A percentile compares a stretch with the other conserved stretches of the same genome.
These are phyloP conservation scores for Solanum dulcamara DNA, from an alignment of 257 asterid species.

Conservation along the genomic window DNA sequence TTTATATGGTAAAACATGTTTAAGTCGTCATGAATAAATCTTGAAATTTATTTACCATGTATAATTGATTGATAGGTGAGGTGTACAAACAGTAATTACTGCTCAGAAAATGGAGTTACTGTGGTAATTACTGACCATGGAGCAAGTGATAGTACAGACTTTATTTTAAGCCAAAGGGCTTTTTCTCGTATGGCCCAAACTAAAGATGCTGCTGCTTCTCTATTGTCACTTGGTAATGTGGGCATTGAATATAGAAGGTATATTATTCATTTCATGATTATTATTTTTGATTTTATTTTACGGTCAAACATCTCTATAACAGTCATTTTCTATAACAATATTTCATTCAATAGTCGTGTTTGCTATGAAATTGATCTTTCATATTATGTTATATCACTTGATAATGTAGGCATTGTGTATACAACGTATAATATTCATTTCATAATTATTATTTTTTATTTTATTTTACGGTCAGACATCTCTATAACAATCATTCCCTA, in stretches of 20 bases:
- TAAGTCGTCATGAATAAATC: no score
- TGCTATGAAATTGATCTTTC: neutral
- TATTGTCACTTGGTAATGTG: conserved; percentile 45
- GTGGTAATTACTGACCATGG: conserved; percentile 65
- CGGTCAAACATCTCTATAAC: neutral
- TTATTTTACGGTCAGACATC: neutral
- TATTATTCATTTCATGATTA: neutral
- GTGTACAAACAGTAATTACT: conserved; percentile 51
- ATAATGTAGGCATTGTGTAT: no score
- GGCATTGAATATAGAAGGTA: conserved; percentile 61
- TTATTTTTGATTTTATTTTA: neutral
- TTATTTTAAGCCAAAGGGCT: conserved; percentile 65
- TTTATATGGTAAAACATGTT: no score
- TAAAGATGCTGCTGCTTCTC: conserved; percentile 42
- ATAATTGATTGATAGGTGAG: conserved; percentile 36
- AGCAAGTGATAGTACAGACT: conserved; percentile 43
- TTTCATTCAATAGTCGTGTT: neutral
- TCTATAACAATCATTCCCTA: fast-evolving
- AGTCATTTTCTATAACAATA: fast-evolving
- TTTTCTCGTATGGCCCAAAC: conserved; percentile 60
- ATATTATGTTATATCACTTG: neutral
- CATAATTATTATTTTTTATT: no score
- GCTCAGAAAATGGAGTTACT: conserved; percentile 57
- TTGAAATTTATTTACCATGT: neutral
- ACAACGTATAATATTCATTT: no score